phyloP scores from a whole-genome alignment of 345 rosid genomes.

The Pistacia integerrima region DNA sequence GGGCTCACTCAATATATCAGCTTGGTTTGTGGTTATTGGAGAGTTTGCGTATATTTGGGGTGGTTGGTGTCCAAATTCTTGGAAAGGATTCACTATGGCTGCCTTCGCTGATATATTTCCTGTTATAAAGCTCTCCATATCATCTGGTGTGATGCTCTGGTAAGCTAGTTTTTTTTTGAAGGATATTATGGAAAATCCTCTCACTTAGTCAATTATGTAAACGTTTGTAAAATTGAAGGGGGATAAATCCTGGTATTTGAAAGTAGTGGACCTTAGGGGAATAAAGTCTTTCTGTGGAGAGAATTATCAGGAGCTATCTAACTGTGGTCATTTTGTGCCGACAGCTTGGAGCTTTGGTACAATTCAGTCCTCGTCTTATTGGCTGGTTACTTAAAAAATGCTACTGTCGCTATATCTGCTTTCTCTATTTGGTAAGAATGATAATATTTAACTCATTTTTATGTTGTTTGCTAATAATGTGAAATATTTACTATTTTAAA shows the following conservation, averaged over 20 bases:
- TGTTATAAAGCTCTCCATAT: slow-evolving; percentile 12
- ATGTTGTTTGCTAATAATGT: no score
- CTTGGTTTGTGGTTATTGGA: slow-evolving; percentile 45
- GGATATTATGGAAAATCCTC: no score
- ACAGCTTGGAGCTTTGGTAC: slow-evolving; percentile 88
- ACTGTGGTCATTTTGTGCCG: neutral
- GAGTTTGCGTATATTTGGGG: slow-evolving; percentile 38
- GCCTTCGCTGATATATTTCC: slow-evolving; percentile 7
- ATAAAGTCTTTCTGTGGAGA: no score
- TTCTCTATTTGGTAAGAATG: slow-evolving; percentile 78
- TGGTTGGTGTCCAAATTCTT: slow-evolving; percentile 2
- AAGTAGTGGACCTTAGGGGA: no score
- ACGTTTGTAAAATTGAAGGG: no score
- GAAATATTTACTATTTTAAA: no score
- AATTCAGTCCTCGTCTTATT: slow-evolving; percentile 59
- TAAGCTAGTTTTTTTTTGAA: neutral
- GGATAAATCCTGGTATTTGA: no score
- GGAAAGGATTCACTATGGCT: slow-evolving; percentile 7
- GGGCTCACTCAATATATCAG: slow-evolving; percentile 43
- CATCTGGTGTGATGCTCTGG: slow-evolving; percentile 18
- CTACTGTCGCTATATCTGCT: slow-evolving; percentile 61
- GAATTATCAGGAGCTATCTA: no score
- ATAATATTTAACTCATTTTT: no score
- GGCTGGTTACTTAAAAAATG: slow-evolving; percentile 75
- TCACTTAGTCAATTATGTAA: no score